A percentile compares a stretch with the other conserved stretches of the same genome.
Conservation (phyloP, 108 stramenopile genomes). For the Fistulifera solaris region DNA sequence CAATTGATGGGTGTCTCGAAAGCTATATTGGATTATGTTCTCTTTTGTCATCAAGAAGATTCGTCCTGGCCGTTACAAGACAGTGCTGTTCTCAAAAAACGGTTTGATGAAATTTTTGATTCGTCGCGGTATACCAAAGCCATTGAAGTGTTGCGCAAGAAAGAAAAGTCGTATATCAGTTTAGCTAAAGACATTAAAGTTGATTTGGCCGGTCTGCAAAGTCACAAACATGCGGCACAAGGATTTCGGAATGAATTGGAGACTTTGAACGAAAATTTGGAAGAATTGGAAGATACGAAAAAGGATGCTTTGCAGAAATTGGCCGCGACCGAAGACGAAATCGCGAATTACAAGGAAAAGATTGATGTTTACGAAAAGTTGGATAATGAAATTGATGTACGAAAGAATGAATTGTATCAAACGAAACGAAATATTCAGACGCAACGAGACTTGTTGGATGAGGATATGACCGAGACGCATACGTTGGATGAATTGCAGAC, state of each 20-base stretch:
- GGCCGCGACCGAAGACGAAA: slow-evolving; percentile 32
- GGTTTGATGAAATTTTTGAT: slow-evolving; percentile 99
- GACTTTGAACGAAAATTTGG: slow-evolving; percentile 42
- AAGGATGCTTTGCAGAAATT: slow-evolving; percentile 16
- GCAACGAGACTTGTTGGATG: slow-evolving; percentile 36
- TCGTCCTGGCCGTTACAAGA: slow-evolving; percentile 88
- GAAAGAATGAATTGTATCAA: slow-evolving; percentile 19
- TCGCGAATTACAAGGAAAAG: slow-evolving; percentile 30
- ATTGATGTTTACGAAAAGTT: slow-evolving; percentile 30
- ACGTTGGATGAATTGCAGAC: slow-evolving; percentile 42
- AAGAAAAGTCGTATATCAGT: slow-evolving; percentile 54
- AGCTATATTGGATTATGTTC: slow-evolving; percentile 95
- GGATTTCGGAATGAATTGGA: slow-evolving; percentile 65
- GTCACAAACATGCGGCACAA: slow-evolving; percentile 71
- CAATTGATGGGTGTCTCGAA: slow-evolving; percentile 80
- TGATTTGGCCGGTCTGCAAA: slow-evolving; percentile 64
- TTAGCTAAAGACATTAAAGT: slow-evolving; percentile 78
- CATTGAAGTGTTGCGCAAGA: slow-evolving; percentile 84
- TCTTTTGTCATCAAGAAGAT: slow-evolving; percentile 97
- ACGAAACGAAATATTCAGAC: slow-evolving; percentile 23
- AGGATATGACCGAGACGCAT: slow-evolving; percentile 50
- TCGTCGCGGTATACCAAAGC: slow-evolving; percentile 55
- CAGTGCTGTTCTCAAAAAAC: slow-evolving; percentile 94
- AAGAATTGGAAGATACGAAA: slow-evolving; percentile 65
- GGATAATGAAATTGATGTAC: slow-evolving; percentile 21